A percentile compares a stretch with the other conserved stretches of the same genome.
phyloP scores from a whole-genome alignment of 1,139 yeast species.

The Arxiozyma telluris region DNA sequence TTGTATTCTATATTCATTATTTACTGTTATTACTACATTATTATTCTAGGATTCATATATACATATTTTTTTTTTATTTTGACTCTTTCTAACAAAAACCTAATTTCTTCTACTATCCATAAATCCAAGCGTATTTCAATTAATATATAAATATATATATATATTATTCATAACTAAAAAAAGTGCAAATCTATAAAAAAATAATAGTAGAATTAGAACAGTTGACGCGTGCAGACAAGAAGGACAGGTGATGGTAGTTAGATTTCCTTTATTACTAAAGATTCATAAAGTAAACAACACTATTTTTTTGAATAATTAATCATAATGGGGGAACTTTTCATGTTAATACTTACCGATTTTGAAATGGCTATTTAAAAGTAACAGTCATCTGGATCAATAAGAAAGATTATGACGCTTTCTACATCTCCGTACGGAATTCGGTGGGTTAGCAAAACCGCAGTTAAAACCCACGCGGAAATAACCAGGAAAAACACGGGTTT shows the following conservation, averaged over 20 bases:
- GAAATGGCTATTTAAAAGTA: neutral
- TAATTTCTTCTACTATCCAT: neutral
- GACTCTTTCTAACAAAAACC: neutral
- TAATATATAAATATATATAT: conserved; percentile 13
- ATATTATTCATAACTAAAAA: conserved; percentile 10
- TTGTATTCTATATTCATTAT: neutral
- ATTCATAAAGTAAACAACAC: neutral
- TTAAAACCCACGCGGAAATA: neutral
- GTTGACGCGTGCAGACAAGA: conserved; percentile 1
- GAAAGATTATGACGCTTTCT: too few relatives aligned
- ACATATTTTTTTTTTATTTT: neutral
- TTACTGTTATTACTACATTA: neutral
- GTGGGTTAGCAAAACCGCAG: neutral
- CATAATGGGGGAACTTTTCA: neutral
- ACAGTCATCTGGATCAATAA: too few relatives aligned
- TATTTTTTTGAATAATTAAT: too few relatives aligned
- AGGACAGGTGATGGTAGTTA: neutral
- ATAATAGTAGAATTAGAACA: conserved; percentile 24
- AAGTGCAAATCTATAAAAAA: conserved; percentile 21
- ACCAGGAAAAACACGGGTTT: too few relatives aligned
- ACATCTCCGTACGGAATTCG: neutral
- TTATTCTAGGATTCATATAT: neutral
- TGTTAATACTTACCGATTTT: too few relatives aligned
- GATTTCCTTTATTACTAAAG: too few relatives aligned
- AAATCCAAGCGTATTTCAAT: conserved; percentile 11